Evolutionary conservation across 2,329 filamentous ascomycete genomes (phyloP), one percentile per base, ranked within the genome.

Genomic region (Arthrobotrys sinensis): DNA sequence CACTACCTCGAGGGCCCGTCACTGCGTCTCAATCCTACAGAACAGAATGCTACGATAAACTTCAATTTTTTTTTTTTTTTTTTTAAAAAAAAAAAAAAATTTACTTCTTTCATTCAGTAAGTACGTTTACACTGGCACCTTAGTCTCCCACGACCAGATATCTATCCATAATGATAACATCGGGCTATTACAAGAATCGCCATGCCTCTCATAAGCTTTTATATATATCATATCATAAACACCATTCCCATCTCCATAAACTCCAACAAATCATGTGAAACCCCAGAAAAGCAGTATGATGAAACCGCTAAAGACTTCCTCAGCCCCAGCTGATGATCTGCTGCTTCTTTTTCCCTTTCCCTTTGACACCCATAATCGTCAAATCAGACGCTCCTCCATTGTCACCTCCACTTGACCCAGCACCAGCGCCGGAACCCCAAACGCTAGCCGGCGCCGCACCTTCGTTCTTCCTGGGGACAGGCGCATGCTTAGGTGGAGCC

Each of bases 291-390:
- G 45, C 11, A 40, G 28, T 3, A 40, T 7, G 14, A 48, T 3
- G 12, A 1, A 10, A 16, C 10, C 5, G 7, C 48, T 66, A 66
- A n/a, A 36, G 52, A n/a, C 66, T 53, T 57, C 52, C 46, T 80
- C 81, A 84, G 45, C 85, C 85, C 80, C 85, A 84, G 64, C 84
- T 84, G 71, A 85, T 84, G 70, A 85, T 79, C 36, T 83, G 82
- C 80, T 85, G 83, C 81, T 85, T 85, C 76, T 83, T 83, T 69
- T 84, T 84, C 16, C 83, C 83, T 62, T 84, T 84, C 21, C 83
- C 82, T 76, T 82, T 84, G 71, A 83, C 82, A 7, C 81, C 81
- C 0, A 79, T 78, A 32, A 64, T 76, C 11, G 45, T 62, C 50
- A 45, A 52, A 19, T 80, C 82, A 3, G 55, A 12, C 3, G 36